Evolutionary conservation across 371 early-diverging fungal species (phyloP).

Genomic region (Actinomortierella wolfii): DNA sequence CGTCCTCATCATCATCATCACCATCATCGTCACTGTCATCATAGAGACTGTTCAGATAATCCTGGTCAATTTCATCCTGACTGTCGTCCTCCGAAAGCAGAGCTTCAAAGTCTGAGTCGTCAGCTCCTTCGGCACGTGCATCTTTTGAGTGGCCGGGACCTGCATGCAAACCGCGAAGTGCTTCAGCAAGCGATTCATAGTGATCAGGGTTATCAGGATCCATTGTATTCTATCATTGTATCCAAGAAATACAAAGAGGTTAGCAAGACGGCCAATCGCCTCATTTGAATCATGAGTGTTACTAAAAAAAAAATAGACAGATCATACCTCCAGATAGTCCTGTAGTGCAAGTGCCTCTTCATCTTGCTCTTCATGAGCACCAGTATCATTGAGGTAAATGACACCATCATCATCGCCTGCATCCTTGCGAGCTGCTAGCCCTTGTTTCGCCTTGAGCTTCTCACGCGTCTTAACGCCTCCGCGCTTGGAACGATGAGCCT

Average conservation of each 20-base stretch:
- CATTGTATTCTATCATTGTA: constrained; percentile 26
- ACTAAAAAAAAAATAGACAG: too few relatives aligned
- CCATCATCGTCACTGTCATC: constrained; percentile 4
- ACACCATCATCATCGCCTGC: constrained; percentile 25
- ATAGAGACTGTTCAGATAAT: neutral
- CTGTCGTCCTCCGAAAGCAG: constrained; percentile 17
- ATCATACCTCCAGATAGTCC: constrained; percentile 33
- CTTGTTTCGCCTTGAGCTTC: constrained; percentile 16
- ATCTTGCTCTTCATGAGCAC: constrained; percentile 33
- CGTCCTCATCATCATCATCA: constrained; percentile 22
- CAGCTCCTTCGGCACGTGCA: constrained; percentile 5
- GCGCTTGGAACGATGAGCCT: constrained; percentile 44
- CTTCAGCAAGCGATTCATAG: constrained; percentile 21
- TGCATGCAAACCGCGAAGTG: constrained; percentile 23
- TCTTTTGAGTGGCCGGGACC: constrained; percentile 26
- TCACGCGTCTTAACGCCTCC: constrained; percentile 32
- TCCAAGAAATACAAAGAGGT: too few relatives aligned
- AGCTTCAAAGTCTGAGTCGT: constrained; percentile 33
- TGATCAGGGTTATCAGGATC: constrained; percentile 12
- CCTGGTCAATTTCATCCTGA: constrained; percentile 9
- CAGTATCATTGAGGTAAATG: constrained; percentile 22
- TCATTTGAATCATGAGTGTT: too few relatives aligned
- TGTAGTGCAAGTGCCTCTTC: constrained; percentile 23
- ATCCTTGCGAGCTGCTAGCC: constrained; percentile 22
- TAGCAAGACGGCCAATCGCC: too few relatives aligned